Base-by-base conservation (phyloP, 192 early-diverging fungal species). In the Entomortierella lignicola region DNA sequence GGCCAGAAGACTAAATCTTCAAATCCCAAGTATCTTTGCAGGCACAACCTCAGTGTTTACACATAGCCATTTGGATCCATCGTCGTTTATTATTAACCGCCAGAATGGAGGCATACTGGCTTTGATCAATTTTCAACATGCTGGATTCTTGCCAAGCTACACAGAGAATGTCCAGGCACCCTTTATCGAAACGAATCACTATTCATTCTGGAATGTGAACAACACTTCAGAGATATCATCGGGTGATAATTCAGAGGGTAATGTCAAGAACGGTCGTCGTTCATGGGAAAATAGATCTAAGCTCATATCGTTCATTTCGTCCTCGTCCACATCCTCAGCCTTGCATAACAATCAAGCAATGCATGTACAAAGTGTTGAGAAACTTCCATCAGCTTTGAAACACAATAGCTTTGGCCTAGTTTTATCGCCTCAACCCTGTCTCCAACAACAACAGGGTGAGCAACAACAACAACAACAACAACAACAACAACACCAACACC, bases 91-190 rank as follows among this genome's bases (percentile, higher is more conserved):
- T 20, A 61, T 62, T 15, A 17, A 62, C 11, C 30, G 41, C 6
- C 18, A 51, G 20, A 18, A 7, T 13, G 65, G 60, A 15, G 53
- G 7, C 1, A n/a, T 75, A 4, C 18, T 75, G 18, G 21, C 59
- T 4, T 2, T 75, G 21, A 26, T 67, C 12, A 68, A 75, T 32
- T 62, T 66, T 34, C 37, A 66, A 7, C 59, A 68, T 17, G 72
- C 72, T 21, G 72, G 72, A 5, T 75, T 75, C 30, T 55, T 67
- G 43, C 72, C 72, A 7, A 60, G 25, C 1, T 75, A 75, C 20
- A 52, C 20, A 8, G 72, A 75, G 31, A 27, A 43, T 10, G n/a
- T 68, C n/a, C 60, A 53, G 5, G 29, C n/a, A 0, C 29, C 43
- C 8, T 75, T 75, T 58, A 43, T 68, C 1, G 54, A 62, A 17